phyloP scores from a whole-genome alignment of 75 land plant genomes.

The Gnetum montanum region DNA sequence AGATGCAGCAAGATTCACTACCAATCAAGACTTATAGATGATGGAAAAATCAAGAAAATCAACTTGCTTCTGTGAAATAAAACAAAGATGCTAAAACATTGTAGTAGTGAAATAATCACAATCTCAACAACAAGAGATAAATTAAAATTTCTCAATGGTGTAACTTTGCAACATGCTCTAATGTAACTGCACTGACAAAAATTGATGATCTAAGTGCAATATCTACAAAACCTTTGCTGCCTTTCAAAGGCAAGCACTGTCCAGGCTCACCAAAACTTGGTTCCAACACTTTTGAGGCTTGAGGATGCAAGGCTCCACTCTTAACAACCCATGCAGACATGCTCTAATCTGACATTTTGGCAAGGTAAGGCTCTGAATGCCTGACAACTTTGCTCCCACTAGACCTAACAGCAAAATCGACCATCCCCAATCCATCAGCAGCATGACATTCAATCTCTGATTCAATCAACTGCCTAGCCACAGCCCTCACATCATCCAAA shows the following conservation, averaged over 20 bases:
- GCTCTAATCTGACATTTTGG: too few species aligned
- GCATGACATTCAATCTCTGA: constrained; percentile 83
- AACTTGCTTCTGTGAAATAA: too few species aligned
- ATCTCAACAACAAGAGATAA: too few species aligned
- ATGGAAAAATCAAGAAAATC: too few species aligned
- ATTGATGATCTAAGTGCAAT: constrained; percentile 70
- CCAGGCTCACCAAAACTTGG: constrained; percentile 99
- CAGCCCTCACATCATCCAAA: constrained; percentile 61
- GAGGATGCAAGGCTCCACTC: constrained; percentile 39
- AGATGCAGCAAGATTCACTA: too few species aligned
- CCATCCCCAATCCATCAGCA: constrained; percentile 91
- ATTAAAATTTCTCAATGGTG: too few species aligned
- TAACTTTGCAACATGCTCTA: constrained; percentile 98
- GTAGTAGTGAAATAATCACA: too few species aligned
- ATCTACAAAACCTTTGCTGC: constrained; percentile 77
- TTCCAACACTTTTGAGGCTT: constrained; percentile 62
- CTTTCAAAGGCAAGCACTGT: constrained; percentile 80
- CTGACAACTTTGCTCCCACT: constrained; percentile 73
- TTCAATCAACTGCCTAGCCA: constrained; percentile 59
- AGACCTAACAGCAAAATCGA: constrained; percentile 79
- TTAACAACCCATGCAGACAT: too few species aligned
- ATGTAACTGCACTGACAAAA: constrained; percentile 67
- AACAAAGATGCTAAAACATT: too few species aligned
- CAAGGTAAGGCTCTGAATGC: constrained; percentile 84
- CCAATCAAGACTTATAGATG: too few species aligned